Evolutionary conservation across 352 stramenopile genomes (phyloP).

Genomic region (Phytophthora quininea): DNA sequence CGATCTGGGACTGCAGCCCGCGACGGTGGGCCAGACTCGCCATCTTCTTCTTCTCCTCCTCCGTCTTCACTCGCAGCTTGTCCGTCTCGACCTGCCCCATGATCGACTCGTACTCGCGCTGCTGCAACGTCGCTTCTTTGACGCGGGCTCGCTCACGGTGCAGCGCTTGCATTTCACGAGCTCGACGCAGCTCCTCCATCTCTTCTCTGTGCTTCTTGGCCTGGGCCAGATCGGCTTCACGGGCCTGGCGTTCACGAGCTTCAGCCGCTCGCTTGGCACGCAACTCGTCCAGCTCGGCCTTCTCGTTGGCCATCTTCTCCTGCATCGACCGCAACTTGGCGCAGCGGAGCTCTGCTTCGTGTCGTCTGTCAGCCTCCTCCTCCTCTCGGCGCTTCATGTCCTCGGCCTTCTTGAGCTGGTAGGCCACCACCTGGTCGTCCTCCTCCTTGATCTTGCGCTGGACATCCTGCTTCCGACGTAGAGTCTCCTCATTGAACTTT

Average conservation of each 20-base stretch:
- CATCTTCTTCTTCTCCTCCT: conserved; percentile 73
- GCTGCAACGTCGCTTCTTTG: conserved; percentile 82
- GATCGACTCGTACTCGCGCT: conserved; percentile 90
- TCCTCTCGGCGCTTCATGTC: conserved; percentile 68
- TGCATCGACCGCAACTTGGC: conserved; percentile 82
- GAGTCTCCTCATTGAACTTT: conserved; percentile 67
- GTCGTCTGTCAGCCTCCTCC: conserved; percentile 63
- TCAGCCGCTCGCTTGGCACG: conserved; percentile 91
- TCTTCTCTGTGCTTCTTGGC: conserved; percentile 89
- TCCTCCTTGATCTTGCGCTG: conserved; percentile 84
- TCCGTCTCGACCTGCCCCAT: conserved; percentile 83
- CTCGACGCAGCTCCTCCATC: conserved; percentile 73
- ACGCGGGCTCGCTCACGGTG: conserved; percentile 74
- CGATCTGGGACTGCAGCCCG: conserved; percentile 91
- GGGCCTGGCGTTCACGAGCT: conserved; percentile 85
- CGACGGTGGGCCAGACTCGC: conserved; percentile 71
- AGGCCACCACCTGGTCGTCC: conserved; percentile 69
- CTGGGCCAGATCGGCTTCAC: conserved; percentile 82
- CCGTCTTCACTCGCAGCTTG: conserved; percentile 53
- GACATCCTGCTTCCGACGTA: conserved; percentile 55
- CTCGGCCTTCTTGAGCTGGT: conserved; percentile 78
- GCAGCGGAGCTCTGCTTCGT: conserved; percentile 77
- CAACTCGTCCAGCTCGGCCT: conserved; percentile 92
- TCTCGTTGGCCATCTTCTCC: conserved; percentile 88
- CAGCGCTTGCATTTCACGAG: conserved; percentile 69